These are phyloP conservation scores for Pyrus hybrid DNA, from an alignment of 331 rosid genomes.

Conservation along the genomic window DNA sequence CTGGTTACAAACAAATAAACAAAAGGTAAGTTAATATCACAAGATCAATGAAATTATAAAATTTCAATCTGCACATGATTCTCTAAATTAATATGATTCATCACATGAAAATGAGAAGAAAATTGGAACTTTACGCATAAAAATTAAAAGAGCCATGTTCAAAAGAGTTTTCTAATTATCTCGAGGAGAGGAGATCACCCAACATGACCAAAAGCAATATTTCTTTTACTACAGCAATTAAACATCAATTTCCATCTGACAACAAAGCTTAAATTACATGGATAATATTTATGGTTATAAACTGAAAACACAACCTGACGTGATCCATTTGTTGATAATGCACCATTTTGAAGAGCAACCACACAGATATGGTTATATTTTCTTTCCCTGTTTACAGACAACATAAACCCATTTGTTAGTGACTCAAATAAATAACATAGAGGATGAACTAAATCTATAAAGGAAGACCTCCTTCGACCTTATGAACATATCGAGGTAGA, in stretches of 20 bases:
- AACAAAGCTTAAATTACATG: too few species aligned
- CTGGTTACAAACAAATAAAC: slow-evolving; percentile 27
- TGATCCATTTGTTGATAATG: slow-evolving; percentile 40
- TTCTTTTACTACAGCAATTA: too few species aligned
- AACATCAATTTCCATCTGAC: too few species aligned
- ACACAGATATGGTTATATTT: slow-evolving; percentile 78
- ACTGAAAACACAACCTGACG: slow-evolving; percentile 73
- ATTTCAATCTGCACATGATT: not conserved
- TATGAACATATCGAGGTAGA: slow-evolving; percentile 69
- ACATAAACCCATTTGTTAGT: slow-evolving; percentile 12
- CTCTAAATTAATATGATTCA: too few species aligned
- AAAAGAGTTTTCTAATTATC: too few species aligned
- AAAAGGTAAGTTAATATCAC: not conserved
- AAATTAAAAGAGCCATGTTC: too few species aligned
- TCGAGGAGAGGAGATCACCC: too few species aligned
- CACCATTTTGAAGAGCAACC: slow-evolving; percentile 87
- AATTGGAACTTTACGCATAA: not conserved
- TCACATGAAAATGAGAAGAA: not conserved
- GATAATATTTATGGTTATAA: too few species aligned
- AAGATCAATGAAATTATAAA: not conserved
- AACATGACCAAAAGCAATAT: too few species aligned
- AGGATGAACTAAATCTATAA: not conserved
- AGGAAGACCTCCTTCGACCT: slow-evolving; percentile 37
- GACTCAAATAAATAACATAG: slow-evolving; percentile 14
- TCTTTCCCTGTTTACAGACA: slow-evolving; percentile 58